Evolutionary conservation across 257 asterid genomes (phyloP).

Genomic region (Solanum tarijense): DNA sequence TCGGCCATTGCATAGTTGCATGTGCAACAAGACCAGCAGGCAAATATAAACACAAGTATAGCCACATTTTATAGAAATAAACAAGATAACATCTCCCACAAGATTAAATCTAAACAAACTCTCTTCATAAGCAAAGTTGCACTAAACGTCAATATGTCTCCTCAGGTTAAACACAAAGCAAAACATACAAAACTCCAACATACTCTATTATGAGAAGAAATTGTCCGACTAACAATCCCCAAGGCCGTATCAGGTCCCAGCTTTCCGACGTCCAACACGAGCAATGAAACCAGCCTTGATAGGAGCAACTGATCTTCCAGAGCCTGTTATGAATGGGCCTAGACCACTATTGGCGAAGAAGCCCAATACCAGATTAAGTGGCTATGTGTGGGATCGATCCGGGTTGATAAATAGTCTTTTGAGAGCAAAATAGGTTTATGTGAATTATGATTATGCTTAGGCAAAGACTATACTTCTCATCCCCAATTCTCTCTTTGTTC

Average conservation of each 20-base stretch:
- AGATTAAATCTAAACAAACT: background rate
- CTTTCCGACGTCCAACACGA: conserved; percentile 82
- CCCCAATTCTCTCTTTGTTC: no score
- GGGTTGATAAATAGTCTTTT: no score
- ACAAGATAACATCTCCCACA: background rate
- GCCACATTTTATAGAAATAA: background rate
- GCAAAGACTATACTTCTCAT: no score
- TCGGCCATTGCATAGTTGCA: no score
- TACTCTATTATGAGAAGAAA: background rate
- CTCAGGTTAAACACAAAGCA: background rate
- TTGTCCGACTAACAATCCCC: background rate
- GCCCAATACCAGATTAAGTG: no score
- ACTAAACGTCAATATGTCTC: background rate
- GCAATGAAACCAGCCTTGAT: conserved; percentile 80
- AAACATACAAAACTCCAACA: background rate
- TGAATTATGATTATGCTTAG: no score
- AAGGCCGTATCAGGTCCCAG: conserved; percentile 49
- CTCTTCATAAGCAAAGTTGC: background rate
- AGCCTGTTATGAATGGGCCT: no score
- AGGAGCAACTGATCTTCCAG: conserved; percentile 54
- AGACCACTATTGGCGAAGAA: no score
- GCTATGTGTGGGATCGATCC: no score
- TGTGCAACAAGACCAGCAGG: background rate
- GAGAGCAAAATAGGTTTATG: no score
- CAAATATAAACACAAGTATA: background rate